Evolutionary conservation across 75 land plant genomes (phyloP).

Genomic region (Pseudotsuga menziesii): DNA sequence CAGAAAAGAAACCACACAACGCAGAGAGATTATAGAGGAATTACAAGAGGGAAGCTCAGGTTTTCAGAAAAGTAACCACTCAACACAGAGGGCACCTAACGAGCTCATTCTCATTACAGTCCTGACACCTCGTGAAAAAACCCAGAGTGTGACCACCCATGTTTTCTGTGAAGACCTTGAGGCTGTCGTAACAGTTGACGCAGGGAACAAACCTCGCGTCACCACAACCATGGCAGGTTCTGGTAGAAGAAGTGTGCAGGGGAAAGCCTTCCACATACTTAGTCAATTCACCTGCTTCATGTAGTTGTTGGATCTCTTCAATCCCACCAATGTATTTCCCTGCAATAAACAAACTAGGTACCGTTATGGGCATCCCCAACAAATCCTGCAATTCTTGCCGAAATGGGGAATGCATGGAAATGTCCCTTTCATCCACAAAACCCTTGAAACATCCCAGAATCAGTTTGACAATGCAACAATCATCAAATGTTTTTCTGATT

Average conservation of each 20-base stretch:
- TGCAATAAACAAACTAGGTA: conserved; percentile 30
- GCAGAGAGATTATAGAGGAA: too few species aligned
- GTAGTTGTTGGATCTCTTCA: conserved; percentile 24
- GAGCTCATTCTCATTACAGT: conserved; percentile 41
- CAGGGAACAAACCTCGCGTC: conserved; percentile 38
- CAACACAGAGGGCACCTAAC: conserved; percentile 24
- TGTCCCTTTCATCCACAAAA: conserved; percentile 34
- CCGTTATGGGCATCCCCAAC: background rate
- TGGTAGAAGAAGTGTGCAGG: background rate
- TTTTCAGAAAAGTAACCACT: too few species aligned
- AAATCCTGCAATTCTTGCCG: conserved; percentile 16
- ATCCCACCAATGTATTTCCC: conserved; percentile 41
- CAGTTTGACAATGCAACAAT: conserved; percentile 22
- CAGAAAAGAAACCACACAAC: too few species aligned
- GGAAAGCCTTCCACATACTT: conserved; percentile 25
- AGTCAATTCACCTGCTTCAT: conserved; percentile 22
- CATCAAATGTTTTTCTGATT: conserved; percentile 33
- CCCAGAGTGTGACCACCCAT: background rate
- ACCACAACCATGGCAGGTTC: conserved; percentile 33
- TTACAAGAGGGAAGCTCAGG: too few species aligned
- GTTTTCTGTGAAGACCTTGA: conserved; percentile 26
- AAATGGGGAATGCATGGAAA: conserved; percentile 37
- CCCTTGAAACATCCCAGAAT: conserved; percentile 19
- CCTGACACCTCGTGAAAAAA: conserved; percentile 10
- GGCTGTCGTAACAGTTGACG: conserved; percentile 27